These are phyloP conservation scores for Thermomucor indicae-seudaticae DNA, from an alignment of 371 early-diverging fungal species.

Conservation along the genomic window DNA sequence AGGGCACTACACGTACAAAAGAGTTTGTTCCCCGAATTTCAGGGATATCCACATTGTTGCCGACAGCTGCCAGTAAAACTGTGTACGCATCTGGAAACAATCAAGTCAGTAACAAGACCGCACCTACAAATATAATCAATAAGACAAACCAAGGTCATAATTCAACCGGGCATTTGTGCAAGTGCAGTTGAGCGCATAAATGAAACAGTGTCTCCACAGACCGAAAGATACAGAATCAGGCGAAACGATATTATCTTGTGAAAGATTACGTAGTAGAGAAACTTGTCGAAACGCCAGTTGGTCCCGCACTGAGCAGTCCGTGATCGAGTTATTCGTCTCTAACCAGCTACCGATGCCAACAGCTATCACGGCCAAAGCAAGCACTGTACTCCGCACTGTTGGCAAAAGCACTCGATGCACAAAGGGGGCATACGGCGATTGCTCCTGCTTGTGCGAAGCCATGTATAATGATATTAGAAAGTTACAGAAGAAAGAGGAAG, in stretches of 20 bases:
- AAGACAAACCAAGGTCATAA: conserved; percentile 31
- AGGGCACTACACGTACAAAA: conserved; percentile 18
- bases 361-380: conserved; percentile 19
- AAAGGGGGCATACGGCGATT: conserved; percentile 14
- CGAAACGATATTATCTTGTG: conserved; percentile 11
- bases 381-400: conserved; percentile 14
- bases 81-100: conserved; percentile 26
- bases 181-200: conserved; percentile 32
- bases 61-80: conserved; percentile 19
- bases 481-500: not conserved
- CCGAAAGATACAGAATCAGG: conserved; percentile 38
- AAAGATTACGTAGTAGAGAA: conserved; percentile 21
- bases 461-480: not conserved
- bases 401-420: conserved; percentile 24
- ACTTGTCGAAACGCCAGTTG: conserved; percentile 28
- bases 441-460: not conserved
- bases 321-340: conserved; percentile 24
- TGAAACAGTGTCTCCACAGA: conserved; percentile 36
- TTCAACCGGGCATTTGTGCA: conserved; percentile 23
- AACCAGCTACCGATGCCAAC: conserved; percentile 32
- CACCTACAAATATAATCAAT: too few species aligned
- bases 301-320: conserved; percentile 21
- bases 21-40: conserved; percentile 3
- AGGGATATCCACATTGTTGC: conserved; percentile 20
- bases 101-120: too few species aligned